These are phyloP conservation scores for Parasitella parasitica DNA, from an alignment of 371 early-diverging fungal genomes.

Conservation along the genomic window DNA sequence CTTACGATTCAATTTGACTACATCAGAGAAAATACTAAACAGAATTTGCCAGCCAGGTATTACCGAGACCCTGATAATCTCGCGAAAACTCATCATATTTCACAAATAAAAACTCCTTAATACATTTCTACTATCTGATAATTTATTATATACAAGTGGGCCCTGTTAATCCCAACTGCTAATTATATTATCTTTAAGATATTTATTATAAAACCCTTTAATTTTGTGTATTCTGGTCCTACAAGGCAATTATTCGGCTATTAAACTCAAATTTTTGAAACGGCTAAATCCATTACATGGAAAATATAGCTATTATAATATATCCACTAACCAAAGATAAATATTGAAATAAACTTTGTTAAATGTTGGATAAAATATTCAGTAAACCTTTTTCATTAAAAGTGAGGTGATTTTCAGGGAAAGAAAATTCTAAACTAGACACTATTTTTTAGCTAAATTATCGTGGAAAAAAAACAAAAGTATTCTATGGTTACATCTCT, in stretches of 20 bases:
- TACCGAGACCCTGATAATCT: not conserved
- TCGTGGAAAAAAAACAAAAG: not conserved
- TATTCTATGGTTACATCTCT: not conserved
- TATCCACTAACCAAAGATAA: not conserved
- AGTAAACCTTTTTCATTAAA: not conserved
- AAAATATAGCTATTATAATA: not conserved
- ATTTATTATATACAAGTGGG: no score
- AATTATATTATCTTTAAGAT: not conserved
- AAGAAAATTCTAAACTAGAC: not conserved
- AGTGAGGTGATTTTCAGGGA: not conserved
- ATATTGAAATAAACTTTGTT: not conserved
- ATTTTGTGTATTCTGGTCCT: not conserved
- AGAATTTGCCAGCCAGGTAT: not conserved
- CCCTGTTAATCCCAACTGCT: not conserved
- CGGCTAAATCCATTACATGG: not conserved
- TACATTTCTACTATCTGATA: no score
- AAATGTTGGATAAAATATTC: not conserved
- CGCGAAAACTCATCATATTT: no score
- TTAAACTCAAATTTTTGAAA: not conserved
- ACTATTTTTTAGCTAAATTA: not conserved
- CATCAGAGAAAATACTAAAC: not conserved
- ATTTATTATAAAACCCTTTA: not conserved
- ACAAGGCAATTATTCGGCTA: not conserved
- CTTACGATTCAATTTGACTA: not conserved
- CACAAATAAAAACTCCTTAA: not conserved